phyloP scores from a whole-genome alignment of 768 basidiomycete species.

The Lanmaoa rubissima region DNA sequence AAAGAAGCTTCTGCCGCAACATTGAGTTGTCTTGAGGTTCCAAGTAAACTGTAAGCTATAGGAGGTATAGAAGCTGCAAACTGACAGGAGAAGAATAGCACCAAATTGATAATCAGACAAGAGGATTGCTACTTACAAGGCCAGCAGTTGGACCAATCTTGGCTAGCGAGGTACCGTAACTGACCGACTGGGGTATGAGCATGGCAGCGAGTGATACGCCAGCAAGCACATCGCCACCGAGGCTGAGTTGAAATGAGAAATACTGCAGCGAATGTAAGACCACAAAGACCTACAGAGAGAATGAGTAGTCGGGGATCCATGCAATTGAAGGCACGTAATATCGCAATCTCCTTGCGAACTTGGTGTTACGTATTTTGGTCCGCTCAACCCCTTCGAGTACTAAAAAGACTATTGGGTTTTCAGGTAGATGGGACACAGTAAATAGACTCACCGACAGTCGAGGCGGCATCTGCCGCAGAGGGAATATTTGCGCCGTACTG shows the following conservation, averaged over 20 bases:
- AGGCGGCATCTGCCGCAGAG: constrained; percentile 14
- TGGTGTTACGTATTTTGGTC: constrained; percentile 22
- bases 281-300: constrained; percentile 52
- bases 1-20: constrained; percentile 90
- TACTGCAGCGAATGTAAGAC: background rate
- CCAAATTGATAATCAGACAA: background rate
- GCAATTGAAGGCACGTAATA: constrained; percentile 77
- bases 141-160: constrained; percentile 84
- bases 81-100: constrained; percentile 35
- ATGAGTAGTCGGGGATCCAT: constrained; percentile 79
- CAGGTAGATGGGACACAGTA: background rate
- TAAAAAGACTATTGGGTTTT: background rate
- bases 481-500: constrained; percentile 20
- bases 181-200: constrained; percentile 85
- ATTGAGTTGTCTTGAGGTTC: constrained; percentile 77
- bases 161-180: constrained; percentile 87
- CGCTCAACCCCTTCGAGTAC: constrained; percentile 16
- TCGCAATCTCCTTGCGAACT: constrained; percentile 48
- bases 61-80: constrained; percentile 85
- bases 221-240: constrained; percentile 74
- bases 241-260: constrained; percentile 32
- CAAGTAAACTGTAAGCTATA: constrained; percentile 87
- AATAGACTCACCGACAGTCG: constrained; percentile 17
- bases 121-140: constrained; percentile 49
- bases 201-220: constrained; percentile 84